Conservation (phyloP, 116 monocot species). For the Phalaenopsis hybrid region DNA sequence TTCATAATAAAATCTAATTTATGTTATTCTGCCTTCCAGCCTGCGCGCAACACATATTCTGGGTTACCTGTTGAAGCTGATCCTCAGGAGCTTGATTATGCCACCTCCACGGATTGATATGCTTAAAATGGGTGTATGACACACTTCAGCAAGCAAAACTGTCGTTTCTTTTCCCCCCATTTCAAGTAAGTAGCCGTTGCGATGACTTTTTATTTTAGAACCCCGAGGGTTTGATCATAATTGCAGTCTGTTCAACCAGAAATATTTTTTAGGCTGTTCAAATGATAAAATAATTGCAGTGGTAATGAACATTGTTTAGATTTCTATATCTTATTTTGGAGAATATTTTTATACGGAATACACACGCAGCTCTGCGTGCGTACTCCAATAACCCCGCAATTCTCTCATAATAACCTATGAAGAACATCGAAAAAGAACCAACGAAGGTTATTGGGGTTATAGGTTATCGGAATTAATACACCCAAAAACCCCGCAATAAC, state of each 20-base stretch:
- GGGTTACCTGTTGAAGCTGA: constrained; percentile 4
- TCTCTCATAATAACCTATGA: too few relatives aligned
- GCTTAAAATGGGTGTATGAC: background rate
- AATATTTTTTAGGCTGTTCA: too few relatives aligned
- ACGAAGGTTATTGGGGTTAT: too few relatives aligned
- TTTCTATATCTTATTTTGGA: too few relatives aligned
- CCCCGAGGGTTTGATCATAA: background rate
- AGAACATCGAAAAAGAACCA: too few relatives aligned
- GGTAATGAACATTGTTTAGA: too few relatives aligned
- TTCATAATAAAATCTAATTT: background rate
- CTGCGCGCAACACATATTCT: background rate
- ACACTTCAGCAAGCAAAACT: background rate
- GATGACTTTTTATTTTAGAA: background rate
- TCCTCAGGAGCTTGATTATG: background rate
- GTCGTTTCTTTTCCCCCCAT: background rate
- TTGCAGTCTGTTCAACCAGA: background rate
- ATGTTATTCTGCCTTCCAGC: constrained; percentile 1
- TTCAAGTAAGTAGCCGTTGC: background rate
- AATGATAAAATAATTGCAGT: too few relatives aligned
- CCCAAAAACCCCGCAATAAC: too few relatives aligned
- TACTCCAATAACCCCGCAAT: too few relatives aligned
- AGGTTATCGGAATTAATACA: too few relatives aligned
- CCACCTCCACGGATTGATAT: background rate
- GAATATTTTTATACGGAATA: too few relatives aligned
- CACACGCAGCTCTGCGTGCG: too few relatives aligned